Evolutionary conservation across 1,139 yeast species (phyloP).

Genomic region (Zygoascus sp.): DNA sequence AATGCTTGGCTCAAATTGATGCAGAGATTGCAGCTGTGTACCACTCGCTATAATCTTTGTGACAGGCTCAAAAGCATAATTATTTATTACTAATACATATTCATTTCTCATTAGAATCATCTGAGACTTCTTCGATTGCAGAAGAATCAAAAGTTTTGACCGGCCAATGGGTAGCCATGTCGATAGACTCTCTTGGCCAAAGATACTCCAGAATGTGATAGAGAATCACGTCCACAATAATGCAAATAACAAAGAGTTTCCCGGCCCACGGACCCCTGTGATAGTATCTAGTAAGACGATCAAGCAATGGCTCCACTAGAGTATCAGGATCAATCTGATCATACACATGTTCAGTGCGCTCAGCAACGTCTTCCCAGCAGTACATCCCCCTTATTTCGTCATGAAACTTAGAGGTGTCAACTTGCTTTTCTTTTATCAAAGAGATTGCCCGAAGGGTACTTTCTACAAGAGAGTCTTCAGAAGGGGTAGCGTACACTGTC

Average conservation of each 20-base stretch:
- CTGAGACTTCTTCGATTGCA: background rate
- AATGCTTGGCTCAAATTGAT: slow-evolving; percentile 5
- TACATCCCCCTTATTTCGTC: slow-evolving; percentile 76
- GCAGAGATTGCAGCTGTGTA: background rate
- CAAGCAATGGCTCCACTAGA: slow-evolving; percentile 48
- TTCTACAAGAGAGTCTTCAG: slow-evolving; percentile 71
- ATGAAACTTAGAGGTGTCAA: slow-evolving; percentile 76
- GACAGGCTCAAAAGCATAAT: background rate
- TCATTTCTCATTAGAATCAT: background rate
- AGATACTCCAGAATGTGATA: slow-evolving; percentile 60
- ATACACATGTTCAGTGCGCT: slow-evolving; percentile 79
- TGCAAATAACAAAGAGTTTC: slow-evolving; percentile 68
- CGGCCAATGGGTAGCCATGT: slow-evolving; percentile 78
- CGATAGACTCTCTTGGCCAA: slow-evolving; percentile 66
- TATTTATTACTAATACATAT: background rate
- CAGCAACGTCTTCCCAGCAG: slow-evolving; percentile 89
- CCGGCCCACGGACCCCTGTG: slow-evolving; percentile 84
- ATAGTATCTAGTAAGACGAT: slow-evolving; percentile 57
- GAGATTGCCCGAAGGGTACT: slow-evolving; percentile 65
- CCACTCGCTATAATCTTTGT: background rate
- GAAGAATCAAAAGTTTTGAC: slow-evolving; percentile 2
- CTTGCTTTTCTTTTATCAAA: slow-evolving; percentile 49
- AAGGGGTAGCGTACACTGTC: slow-evolving; percentile 88
- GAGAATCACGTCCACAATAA: slow-evolving; percentile 71
- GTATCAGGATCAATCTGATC: slow-evolving; percentile 43